Base-by-base conservation (phyloP, 176 grass and related monocot species). In the Elaeis guineensis region DNA sequence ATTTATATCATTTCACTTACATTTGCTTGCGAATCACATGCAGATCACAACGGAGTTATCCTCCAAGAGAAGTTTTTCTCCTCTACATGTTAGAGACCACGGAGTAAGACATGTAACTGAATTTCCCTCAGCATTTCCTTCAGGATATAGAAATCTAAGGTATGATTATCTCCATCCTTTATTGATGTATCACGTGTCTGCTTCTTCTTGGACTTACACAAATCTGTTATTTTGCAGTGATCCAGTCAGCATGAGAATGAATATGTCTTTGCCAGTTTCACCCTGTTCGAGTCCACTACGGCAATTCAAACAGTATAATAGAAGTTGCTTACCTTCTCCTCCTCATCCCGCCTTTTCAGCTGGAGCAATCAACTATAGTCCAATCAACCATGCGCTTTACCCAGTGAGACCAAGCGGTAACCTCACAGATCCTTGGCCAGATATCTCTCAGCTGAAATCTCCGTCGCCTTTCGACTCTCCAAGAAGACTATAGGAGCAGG, bases 321-420 rank as follows among this genome's bases (percentile, higher is more conserved):
- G 87, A 54, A 97, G 87, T 62, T 97, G 92, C 64, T 64, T 97
- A 62, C 87, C 87, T 9, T 97, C 92, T 15, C 87, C 87, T 23
- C 87, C 92, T 78, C 87, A 97, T 70, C 81, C 87, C 54, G 83
- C 83, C 11, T 96, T 77, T 69, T 96, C 86, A 61, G 83, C 87
- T 17, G 83, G 83, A 78, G 92, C 87, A 82, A 68, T 77, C 22
- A 91, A 82, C 82, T 83, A 88, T 58, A 88, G 87, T 52, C 81
- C 84, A 61, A 80, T 91, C 78, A 97, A 91, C 67, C 54, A 67
- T 28, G 49, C 81, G 12, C 80, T 85, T 19, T 97, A 88, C 57
- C 81, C 84, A 11, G 73, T 17, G 1, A 72, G 83, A 58, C 51
- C 70, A 74, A 60, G 75, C 72, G 77, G 50, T 50, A 39, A 58